Evolutionary conservation across 306 rosid species (phyloP), one percentile per base, ranked within the genome.

Genomic region (Trichosanthes cucumerina): DNA sequence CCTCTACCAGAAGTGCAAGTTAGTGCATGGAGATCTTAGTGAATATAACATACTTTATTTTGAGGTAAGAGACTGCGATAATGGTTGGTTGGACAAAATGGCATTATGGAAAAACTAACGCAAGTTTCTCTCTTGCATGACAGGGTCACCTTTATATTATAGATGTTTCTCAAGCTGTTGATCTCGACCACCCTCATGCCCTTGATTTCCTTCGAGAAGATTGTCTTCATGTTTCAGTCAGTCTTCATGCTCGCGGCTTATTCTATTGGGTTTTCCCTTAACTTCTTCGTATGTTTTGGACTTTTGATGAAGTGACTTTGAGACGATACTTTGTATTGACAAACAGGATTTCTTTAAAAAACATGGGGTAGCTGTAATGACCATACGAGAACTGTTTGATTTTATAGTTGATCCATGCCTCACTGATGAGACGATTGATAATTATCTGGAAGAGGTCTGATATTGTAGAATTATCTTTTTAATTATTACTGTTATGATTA

Each of bases 81-180:
- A 7, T 65, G 5, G 24, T 36, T 3, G 31, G 11, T n/a, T 65
- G 6, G 47, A 38, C 15, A 19, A 64, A 64, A 65, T 38, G 15
- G 12, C 73, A n/a, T 65, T 65, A 65, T 65, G 31, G 70, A 1
- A 38, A 38, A n/a, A 65, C 73, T 65, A 65, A 65, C 8, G 26
- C 47, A 8, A 8, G 16, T 38, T 4, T 36, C 16, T 38, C 47
- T 36, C 73, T 65, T 65, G 73, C 73, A 65, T 81, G 26, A n/a
- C 82, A 92, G 98, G 97, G 98, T 78, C 96, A 90, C 84, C 84
- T 90, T 82, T 87, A 92, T 85, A 85, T 94, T 58, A 94, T 94
- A 13, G 97, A 94, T 79, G 98, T 92, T 84, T 94, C 98, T 84
- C 98, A 92, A 92, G 63, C 97, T 12, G 98, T 94, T 83, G 96